Evolutionary conservation across 1,284 basidiomycete species (phyloP), one percentile per base, ranked within the genome.

Genomic region (Puccinia novopanici): DNA sequence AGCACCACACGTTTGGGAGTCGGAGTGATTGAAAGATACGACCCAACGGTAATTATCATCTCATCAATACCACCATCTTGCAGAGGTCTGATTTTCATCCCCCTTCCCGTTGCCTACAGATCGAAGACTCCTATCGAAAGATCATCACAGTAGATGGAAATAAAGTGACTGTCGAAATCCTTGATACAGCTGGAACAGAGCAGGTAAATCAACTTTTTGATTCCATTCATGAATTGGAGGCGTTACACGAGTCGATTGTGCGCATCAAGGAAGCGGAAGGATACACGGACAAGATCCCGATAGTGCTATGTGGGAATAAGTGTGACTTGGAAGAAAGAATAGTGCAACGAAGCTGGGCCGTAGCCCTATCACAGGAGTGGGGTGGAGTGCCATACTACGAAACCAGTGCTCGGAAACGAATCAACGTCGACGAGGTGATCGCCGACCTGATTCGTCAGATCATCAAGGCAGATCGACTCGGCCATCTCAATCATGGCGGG

Each of bases 141-240:
- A 85, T 86, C 54, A 84, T 86, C 48, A 84, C 84, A 9, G 86
- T 87, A 57, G 86, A 87, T 81, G 86, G 86, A 37, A 84, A 87
- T 82, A 85, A 84, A 19, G 85, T 85, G 77, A 85, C 86, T 91
- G 89, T 94, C 80, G 92, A 95, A 84, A 91, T 95, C 54, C 86
- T 94, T 78, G 94, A 95, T 85, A 95, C 94, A 17, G 94, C 94
- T 24, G 93, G 94, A 15, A 91, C 91, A n/a, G 93, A 93, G 84
- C 93, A 93, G 81, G 84, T 84, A 50, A 42, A 82, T 68, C n/a
- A 15, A 5, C 30, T 61, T n/a, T n/a, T n/a, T n/a, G 89, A 91
- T 61, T 91, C 89, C 83, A 87, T 94, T 75, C 89, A 89, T 82
- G 93, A 94, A 84, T 89, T 94, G 15, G 91, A 93, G 81, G 90